A percentile compares a stretch with the other conserved stretches of the same genome.
phyloP scores from a whole-genome alignment of 257 asterid genomes.

The Perilla frutescens region DNA sequence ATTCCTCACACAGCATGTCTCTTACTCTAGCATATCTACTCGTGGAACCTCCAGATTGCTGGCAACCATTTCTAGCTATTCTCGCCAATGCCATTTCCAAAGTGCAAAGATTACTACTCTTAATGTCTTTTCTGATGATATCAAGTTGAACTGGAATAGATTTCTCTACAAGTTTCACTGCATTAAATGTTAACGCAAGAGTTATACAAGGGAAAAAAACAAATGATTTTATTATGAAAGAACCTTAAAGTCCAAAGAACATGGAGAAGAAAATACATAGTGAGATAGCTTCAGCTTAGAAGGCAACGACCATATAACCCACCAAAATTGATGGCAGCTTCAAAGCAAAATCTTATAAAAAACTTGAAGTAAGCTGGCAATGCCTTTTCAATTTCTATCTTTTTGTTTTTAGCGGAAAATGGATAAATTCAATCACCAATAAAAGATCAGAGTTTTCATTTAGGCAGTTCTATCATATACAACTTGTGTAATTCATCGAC shows the following conservation, averaged over 20 bases:
- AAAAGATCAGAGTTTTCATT: not conserved
- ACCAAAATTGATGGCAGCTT: conserved; percentile 38
- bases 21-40: conserved; percentile 41
- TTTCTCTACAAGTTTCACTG: conserved; percentile 15
- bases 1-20: conserved; percentile 34
- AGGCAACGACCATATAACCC: conserved; percentile 2
- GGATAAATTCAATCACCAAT: not conserved
- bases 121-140: conserved; percentile 7
- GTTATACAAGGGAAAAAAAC: conserved; percentile 17
- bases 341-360: conserved; percentile 41
- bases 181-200: conserved; percentile 1
- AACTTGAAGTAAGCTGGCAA: conserved; percentile 22
- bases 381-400: not conserved
- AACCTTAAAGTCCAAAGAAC: conserved; percentile 31
- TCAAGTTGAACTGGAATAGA: conserved; percentile 10
- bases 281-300: conserved; percentile 36
- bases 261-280: conserved; percentile 36
- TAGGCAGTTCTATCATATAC: not conserved
- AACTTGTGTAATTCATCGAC: not conserved
- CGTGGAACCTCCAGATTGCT: conserved; percentile 51
- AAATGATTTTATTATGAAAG: not conserved
- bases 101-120: conserved; percentile 21
- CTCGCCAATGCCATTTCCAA: conserved; percentile 75
- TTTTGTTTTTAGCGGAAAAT: not conserved
- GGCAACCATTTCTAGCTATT: conserved; percentile 63